Percentiles rank a stretch among this genome's conserved stretches.
These are phyloP conservation scores for Syzygium grande DNA, from an alignment of 345 rosid species.

Conservation along the genomic window DNA sequence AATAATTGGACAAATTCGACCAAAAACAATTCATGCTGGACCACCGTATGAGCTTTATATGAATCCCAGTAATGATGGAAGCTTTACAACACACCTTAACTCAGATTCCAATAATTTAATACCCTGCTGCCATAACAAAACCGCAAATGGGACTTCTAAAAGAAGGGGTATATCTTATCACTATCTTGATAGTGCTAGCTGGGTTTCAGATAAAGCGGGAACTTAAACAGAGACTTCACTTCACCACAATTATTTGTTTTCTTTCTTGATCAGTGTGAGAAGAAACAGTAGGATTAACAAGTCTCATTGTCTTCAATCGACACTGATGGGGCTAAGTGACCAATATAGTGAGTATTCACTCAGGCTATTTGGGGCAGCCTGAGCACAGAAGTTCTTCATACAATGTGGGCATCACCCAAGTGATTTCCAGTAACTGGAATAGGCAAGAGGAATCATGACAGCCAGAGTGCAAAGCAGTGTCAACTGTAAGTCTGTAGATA, in stretches of 20 bases:
- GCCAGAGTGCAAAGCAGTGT: background rate
- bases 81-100: background rate
- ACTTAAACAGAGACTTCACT: background rate
- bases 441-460: background rate
- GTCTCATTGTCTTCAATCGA: background rate
- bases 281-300: background rate
- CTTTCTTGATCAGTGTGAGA: background rate
- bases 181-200: background rate
- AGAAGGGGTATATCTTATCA: background rate
- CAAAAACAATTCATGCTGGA: background rate
- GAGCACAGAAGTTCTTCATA: background rate
- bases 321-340: background rate
- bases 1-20: background rate
- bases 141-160: background rate
- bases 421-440: background rate
- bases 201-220: background rate
- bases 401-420: background rate
- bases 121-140: background rate
- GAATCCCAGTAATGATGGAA: background rate
- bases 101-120: background rate
- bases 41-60: background rate
- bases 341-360: background rate
- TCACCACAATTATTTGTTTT: background rate
- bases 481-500: background rate
- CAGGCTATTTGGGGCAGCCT: no score